These are phyloP conservation scores for Globisporangium rhizosaccharum DNA, from an alignment of 352 stramenopile species.

Conservation along the genomic window DNA sequence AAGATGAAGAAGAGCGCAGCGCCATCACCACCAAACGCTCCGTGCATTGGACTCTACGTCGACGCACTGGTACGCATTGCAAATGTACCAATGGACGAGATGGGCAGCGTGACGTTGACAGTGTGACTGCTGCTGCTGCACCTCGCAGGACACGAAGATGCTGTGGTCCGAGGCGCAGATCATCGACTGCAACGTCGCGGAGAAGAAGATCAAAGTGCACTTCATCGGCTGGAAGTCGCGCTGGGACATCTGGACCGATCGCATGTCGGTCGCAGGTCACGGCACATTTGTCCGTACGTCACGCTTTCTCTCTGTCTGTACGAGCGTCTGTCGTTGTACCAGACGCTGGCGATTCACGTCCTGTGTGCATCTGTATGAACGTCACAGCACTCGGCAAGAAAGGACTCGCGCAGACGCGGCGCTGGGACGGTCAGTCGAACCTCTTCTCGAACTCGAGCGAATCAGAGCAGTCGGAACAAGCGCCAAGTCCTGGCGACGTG, in stretches of 20 bases:
- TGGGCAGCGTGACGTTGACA: neutral
- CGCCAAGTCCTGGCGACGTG: neutral
- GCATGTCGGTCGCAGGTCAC: slow-evolving; percentile 55
- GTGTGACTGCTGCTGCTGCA: neutral
- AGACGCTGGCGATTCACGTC: neutral
- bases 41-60: slow-evolving; percentile 59
- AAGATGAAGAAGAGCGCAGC: slow-evolving; percentile 6
- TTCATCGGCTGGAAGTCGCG: slow-evolving; percentile 64
- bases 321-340: neutral
- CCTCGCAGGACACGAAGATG: slow-evolving; percentile 55
- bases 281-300: slow-evolving; percentile 47
- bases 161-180: slow-evolving; percentile 68
- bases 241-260: slow-evolving; percentile 73
- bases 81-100: too few species aligned
- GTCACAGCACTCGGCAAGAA: slow-evolving; percentile 14
- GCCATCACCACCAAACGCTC: neutral
- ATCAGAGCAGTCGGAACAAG: neutral
- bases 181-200: slow-evolving; percentile 47
- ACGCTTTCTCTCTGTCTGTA: neutral
- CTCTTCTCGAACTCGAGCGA: slow-evolving; percentile 12
- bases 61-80: slow-evolving; percentile 40
- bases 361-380: neutral
- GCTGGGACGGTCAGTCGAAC: slow-evolving; percentile 15
- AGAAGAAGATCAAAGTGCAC: slow-evolving; percentile 64
- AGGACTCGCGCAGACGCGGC: slow-evolving; percentile 3